Conservation (phyloP, 768 basidiomycete species). For the Naganishia randhawae region DNA sequence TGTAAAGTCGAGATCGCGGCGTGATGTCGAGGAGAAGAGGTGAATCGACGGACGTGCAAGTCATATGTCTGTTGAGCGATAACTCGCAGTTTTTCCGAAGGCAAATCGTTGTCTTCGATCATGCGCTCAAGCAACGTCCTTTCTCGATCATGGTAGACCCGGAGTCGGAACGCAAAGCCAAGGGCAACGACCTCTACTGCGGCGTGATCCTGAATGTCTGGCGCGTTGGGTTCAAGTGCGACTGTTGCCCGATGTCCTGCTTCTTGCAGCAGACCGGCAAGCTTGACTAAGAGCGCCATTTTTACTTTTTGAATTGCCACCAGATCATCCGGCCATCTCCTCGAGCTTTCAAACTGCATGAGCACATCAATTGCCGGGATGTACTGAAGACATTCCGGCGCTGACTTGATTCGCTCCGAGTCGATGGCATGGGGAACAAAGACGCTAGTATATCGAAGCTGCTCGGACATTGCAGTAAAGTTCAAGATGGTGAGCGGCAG, state of each 20-base stretch:
- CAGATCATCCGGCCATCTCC: conserved; percentile 91
- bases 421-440: conserved; percentile 77
- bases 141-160: conserved; percentile 86
- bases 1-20: conserved; percentile 71
- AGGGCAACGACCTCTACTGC: conserved; percentile 73
- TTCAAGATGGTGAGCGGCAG: conserved; percentile 74
- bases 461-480: conserved; percentile 68
- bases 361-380: conserved; percentile 68
- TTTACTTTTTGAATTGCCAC: conserved; percentile 89
- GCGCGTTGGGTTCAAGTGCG: conserved; percentile 39
- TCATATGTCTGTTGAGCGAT: conserved; percentile 52
- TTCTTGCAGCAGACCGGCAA: conserved; percentile 60
- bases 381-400: conserved; percentile 60
- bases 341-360: conserved; percentile 86
- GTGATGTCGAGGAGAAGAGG: conserved; percentile 79
- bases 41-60: conserved; percentile 66
- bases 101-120: conserved; percentile 53
- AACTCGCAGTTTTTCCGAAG: conserved; percentile 31
- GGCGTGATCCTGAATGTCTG: conserved; percentile 65
- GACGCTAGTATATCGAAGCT: conserved; percentile 72
- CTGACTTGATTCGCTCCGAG: conserved; percentile 53
- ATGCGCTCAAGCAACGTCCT: conserved; percentile 69
- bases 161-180: conserved; percentile 81
- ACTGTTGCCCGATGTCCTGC: conserved; percentile 18
- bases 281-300: conserved; percentile 79